Conservation (phyloP, 345 rosid genomes). For the Anastatica hierochuntica region DNA sequence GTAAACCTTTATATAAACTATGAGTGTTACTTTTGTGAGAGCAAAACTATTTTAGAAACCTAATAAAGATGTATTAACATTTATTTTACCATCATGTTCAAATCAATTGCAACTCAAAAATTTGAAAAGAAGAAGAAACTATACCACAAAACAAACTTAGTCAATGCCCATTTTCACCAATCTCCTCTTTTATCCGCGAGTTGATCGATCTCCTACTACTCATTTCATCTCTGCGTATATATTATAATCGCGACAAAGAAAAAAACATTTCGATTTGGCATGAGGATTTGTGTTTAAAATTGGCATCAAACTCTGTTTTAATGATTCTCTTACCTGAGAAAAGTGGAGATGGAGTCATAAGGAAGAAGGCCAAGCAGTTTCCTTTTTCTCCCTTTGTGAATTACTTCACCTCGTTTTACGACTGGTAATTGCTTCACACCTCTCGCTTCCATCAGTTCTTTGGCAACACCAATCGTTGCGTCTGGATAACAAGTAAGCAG, state of each 20-base stretch:
- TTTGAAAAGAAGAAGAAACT: constrained; percentile 10
- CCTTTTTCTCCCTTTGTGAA: constrained; percentile 51
- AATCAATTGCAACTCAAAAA: too few relatives aligned
- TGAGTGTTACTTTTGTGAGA: too few relatives aligned
- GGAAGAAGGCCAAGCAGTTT: constrained; percentile 65
- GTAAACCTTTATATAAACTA: too few relatives aligned
- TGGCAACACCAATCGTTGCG: constrained; percentile 61
- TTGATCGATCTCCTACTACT: constrained; percentile 22
- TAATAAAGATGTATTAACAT: too few relatives aligned
- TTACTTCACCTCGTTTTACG: constrained; percentile 50
- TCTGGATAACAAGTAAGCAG: constrained; percentile 80
- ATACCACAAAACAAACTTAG: constrained; percentile 1
- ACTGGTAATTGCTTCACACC: constrained; percentile 92
- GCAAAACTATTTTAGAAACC: too few relatives aligned
- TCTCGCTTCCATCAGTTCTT: constrained; percentile 91
- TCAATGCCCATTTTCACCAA: constrained; percentile 24
- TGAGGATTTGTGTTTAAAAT: neutral
- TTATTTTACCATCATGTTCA: too few relatives aligned
- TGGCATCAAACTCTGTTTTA: too few relatives aligned
- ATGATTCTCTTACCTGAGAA: constrained; percentile 66
- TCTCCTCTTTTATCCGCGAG: constrained; percentile 21
- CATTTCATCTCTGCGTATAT: constrained; percentile 27
- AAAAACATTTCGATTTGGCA: neutral
- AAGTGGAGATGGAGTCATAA: constrained; percentile 56
- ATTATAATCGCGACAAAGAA: too few relatives aligned